These are phyloP conservation scores for Coemansia sp. DNA, from an alignment of 192 early-diverging fungal genomes.

Conservation along the genomic window DNA sequence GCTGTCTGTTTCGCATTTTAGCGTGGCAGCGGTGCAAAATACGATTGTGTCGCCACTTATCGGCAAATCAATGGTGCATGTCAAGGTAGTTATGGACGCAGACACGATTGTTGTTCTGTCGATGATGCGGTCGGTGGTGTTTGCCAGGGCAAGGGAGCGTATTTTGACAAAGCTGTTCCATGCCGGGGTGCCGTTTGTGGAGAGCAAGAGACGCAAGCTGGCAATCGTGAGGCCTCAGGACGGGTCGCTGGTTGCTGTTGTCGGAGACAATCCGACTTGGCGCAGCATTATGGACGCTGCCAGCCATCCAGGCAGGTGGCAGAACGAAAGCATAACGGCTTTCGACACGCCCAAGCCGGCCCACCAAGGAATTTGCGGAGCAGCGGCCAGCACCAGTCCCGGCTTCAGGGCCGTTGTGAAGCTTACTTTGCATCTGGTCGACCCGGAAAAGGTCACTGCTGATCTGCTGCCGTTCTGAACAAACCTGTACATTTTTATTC, in stretches of 20 bases:
- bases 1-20: slow-evolving; percentile 36
- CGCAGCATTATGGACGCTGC: slow-evolving; percentile 41
- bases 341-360: slow-evolving; percentile 3
- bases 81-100: slow-evolving; percentile 46
- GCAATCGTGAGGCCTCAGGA: slow-evolving; percentile 24
- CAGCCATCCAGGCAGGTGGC: not conserved
- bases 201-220: slow-evolving; percentile 35
- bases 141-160: slow-evolving; percentile 49
- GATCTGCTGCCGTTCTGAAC: not conserved
- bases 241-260: slow-evolving; percentile 18
- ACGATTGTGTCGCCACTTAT: slow-evolving; percentile 33
- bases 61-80: slow-evolving; percentile 51
- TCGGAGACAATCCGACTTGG: slow-evolving; percentile 45
- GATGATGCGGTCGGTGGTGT: slow-evolving; percentile 43
- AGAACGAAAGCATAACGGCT: not conserved
- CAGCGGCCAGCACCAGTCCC: not conserved
- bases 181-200: slow-evolving; percentile 41
- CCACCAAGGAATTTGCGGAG: not conserved
- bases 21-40: slow-evolving; percentile 12
- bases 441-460: slow-evolving; percentile 5
- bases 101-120: slow-evolving; percentile 29
- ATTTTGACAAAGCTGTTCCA: slow-evolving; percentile 51
- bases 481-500: not conserved
- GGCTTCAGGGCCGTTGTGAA: slow-evolving; percentile 31
- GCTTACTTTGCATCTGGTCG: slow-evolving; percentile 35